A percentile compares a stretch with the other conserved stretches of the same genome.
Conservation (phyloP, 352 stramenopile genomes). For the Aphanomyces invadans region DNA sequence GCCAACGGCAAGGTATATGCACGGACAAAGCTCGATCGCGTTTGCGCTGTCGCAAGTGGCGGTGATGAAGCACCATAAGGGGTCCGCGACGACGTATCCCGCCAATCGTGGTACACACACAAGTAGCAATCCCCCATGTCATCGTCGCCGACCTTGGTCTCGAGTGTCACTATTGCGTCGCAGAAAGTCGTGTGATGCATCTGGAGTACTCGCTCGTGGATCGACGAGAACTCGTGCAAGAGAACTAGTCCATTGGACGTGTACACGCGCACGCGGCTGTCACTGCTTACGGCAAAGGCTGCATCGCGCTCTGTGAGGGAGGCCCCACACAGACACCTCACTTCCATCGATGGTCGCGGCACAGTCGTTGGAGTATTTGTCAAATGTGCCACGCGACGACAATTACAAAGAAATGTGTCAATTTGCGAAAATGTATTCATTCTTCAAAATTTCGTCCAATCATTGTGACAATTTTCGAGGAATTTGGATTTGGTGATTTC, state of each 20-base stretch:
- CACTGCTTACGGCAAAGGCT: slow-evolving; percentile 62
- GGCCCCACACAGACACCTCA: slow-evolving; percentile 13
- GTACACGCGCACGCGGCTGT: slow-evolving; percentile 67
- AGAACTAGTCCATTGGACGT: slow-evolving; percentile 62
- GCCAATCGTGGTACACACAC: slow-evolving; percentile 84
- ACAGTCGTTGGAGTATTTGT: not conserved
- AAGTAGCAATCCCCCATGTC: slow-evolving; percentile 69
- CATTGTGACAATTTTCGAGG: not conserved
- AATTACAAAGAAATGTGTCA: not conserved
- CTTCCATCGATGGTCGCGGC: not conserved
- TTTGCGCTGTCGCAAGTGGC: not conserved
- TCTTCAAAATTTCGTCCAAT: too few relatives aligned
- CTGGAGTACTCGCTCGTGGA: slow-evolving; percentile 58
- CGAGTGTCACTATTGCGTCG: slow-evolving; percentile 76
- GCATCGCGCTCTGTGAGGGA: slow-evolving; percentile 32
- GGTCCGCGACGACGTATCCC: slow-evolving; percentile 35
- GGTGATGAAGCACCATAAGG: not conserved
- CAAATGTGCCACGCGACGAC: not conserved
- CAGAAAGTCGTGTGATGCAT: slow-evolving; percentile 83
- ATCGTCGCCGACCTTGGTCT: slow-evolving; percentile 45
- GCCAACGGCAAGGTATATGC: slow-evolving; percentile 77
- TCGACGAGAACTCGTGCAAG: slow-evolving; percentile 72
- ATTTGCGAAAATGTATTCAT: not conserved
- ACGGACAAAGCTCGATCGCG: slow-evolving; percentile 45
- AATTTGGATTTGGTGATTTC: too few relatives aligned